Base-by-base conservation (phyloP, 305 asterid genomes). In the Fraxinus albicans region DNA sequence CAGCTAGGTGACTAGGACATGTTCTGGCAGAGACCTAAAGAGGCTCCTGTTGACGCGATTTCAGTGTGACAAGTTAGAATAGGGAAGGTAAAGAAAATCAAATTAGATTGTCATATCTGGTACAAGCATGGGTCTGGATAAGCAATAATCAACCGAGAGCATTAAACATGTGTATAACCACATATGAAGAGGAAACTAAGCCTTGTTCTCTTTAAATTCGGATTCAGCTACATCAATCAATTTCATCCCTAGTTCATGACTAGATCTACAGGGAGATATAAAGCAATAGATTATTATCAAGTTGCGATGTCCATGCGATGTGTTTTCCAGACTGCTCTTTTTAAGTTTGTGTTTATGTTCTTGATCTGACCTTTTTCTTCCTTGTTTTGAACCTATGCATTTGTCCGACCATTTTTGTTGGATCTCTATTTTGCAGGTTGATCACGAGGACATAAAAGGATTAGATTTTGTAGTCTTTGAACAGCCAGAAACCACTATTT, bases 401-500 rank as follows among this genome's bases (percentile, higher is more conserved):
- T 82, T 29, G 42, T 29, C 29, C 17, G 17, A 67, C 34, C 29
- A 44, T 87, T 47, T 79, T 83, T 63, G 13, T 77, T 83, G 81
- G 83, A 81, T 81, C 1, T 69, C 53, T 84, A 55, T 76, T 42
- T 53, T 90, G 77, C 86, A 94, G 99, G 93, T 95, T 84, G 95
- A 92, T 67, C 77, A 87, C 63, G 92, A 84, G 86, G 97, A 95
- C 85, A 82, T 85, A 80, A 91, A 86, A 89, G 94, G 89, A 78
- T 84, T 92, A 82, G 93, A 93, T 88, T 93, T 95, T 90, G 91
- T 95, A 81, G 96, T 92, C 53, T 94, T 94, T 84, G 98, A 94
- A 89, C 93, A 89, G 85, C 98, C 97, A 77, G 98, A 94, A 69
- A 82, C 77, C 82, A 95, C 99, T 73, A 90, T 95, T 84, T 84